Evolutionary conservation across 2,329 filamentous ascomycete genomes (phyloP).

Genomic region (Penicillium frequentans): DNA sequence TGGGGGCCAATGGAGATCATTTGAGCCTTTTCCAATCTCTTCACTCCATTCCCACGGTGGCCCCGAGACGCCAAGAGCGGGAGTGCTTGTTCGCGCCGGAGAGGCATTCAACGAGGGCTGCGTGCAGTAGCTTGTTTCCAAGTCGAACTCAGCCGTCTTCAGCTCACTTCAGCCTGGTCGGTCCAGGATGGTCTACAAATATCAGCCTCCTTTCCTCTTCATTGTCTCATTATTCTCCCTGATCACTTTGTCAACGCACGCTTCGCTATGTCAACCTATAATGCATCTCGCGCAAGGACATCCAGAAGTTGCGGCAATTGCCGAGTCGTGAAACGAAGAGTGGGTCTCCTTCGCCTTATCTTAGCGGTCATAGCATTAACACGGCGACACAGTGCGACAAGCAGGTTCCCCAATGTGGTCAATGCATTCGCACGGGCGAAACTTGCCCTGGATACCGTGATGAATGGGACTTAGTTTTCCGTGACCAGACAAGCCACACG

Average conservation of each 20-base stretch:
- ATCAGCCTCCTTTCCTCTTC: not conserved
- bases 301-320: slow-evolving; percentile 22
- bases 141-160: not conserved
- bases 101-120: not conserved
- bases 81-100: not conserved
- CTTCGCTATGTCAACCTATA: slow-evolving; percentile 1
- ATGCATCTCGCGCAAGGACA: slow-evolving; percentile 7
- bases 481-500: slow-evolving; percentile 26
- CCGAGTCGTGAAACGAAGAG: slow-evolving; percentile 21
- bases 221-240: not conserved
- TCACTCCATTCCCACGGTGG: not conserved
- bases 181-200: not conserved
- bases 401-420: slow-evolving; percentile 23
- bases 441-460: slow-evolving; percentile 32
- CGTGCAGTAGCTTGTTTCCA: not conserved
- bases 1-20: not conserved
- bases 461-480: slow-evolving; percentile 33
- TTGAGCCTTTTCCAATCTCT: not conserved
- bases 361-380: not conserved
- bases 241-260: not conserved
- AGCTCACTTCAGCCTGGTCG: not conserved
- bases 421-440: slow-evolving; percentile 26
- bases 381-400: slow-evolving; percentile 22
- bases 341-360: slow-evolving; percentile 9
- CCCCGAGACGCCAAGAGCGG: not conserved